Conservation (phyloP, 2,329 filamentous ascomycete genomes). For the Fusarium sp. region DNA sequence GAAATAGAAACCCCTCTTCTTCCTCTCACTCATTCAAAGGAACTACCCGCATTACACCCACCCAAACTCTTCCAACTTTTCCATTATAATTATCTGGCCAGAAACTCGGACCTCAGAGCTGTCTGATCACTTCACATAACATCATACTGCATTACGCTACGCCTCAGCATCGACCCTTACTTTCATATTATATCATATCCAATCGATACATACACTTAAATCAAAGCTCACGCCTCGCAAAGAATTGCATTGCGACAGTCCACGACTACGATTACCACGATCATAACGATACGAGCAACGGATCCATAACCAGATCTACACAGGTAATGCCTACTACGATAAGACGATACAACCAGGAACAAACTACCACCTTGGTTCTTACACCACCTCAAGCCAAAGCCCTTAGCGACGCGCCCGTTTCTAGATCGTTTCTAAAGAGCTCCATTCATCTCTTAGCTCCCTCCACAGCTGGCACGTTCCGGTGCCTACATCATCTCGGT, state of each 20-base stretch:
- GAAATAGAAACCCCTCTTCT: conserved; percentile 25
- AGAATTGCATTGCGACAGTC: conserved; percentile 19
- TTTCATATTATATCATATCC: conserved; percentile 15
- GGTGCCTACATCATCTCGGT: conserved; percentile 19
- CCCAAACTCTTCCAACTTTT: conserved; percentile 6
- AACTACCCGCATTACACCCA: not conserved
- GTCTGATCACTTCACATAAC: conserved; percentile 8
- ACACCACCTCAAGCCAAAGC: conserved; percentile 4
- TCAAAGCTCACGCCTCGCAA: not conserved
- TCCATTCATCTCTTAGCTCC: conserved; percentile 8
- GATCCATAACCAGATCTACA: not conserved
- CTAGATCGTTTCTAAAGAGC: conserved; percentile 32
- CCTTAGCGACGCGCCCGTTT: conserved; percentile 19
- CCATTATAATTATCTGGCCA: conserved; percentile 31
- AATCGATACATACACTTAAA: not conserved
- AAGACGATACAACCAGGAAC: not conserved
- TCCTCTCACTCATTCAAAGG: not conserved
- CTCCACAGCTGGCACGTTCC: conserved; percentile 32
- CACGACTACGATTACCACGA: conserved; percentile 31
- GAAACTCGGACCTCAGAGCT: conserved; percentile 20
- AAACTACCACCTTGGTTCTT: not conserved
- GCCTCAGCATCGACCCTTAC: conserved; percentile 7
- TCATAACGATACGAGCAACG: conserved; percentile 23
- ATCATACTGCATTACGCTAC: conserved; percentile 29
- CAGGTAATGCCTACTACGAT: not conserved